Evolutionary conservation across 352 stramenopile species (phyloP).

Genomic region (Thalassiosira hispida): DNA sequence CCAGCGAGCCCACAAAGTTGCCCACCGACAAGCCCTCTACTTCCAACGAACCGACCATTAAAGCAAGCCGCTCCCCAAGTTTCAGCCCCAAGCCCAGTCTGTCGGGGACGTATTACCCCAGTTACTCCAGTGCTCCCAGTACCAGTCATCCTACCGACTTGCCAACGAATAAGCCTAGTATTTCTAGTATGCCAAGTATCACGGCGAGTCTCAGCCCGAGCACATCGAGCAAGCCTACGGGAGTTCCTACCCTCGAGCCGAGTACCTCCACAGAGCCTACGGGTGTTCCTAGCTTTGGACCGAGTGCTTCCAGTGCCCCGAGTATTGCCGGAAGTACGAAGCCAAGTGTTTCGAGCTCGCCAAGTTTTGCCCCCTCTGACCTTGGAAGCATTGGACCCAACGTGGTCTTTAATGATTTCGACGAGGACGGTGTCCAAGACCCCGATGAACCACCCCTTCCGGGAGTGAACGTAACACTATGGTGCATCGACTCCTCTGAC

Average conservation of each 20-base stretch:
- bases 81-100: too few species aligned
- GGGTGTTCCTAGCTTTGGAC: not conserved
- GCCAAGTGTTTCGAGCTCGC: constrained; percentile 6
- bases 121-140: too few species aligned
- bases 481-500: not conserved
- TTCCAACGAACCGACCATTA: constrained; percentile 2
- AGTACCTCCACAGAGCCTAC: constrained; percentile 9
- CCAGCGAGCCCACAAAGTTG: not conserved
- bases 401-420: constrained; percentile 22
- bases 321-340: not conserved
- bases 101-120: too few species aligned
- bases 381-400: constrained; percentile 31
- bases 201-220: constrained; percentile 2
- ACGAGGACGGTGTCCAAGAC: constrained; percentile 21
- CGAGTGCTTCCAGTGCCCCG: constrained; percentile 7
- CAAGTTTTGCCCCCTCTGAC: constrained; percentile 20
- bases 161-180: not conserved
- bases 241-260: not conserved
- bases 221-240: constrained; percentile 7
- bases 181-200: not conserved
- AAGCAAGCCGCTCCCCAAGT: not conserved
- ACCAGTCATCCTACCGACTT: not conserved
- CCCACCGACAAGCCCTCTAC: not conserved
- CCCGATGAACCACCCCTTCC: not conserved
- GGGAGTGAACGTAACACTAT: constrained; percentile 12